A percentile compares a stretch with the other conserved stretches of the same genome.
phyloP scores from a whole-genome alignment of 1,284 basidiomycete genomes.

The Sporisorium iseilematis-ciliati region DNA sequence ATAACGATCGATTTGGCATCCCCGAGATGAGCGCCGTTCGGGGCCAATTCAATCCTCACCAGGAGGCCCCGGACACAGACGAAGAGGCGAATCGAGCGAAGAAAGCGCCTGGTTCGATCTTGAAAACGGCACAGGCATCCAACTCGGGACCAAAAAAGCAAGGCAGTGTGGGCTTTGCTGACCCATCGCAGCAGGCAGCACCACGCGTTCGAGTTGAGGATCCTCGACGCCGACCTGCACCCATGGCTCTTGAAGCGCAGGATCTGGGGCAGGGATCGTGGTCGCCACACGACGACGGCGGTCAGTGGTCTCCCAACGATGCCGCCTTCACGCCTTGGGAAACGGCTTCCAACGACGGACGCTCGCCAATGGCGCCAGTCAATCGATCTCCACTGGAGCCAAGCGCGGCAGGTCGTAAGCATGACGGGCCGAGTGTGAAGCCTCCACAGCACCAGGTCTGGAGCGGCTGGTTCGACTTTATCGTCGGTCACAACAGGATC shows the following conservation, averaged over 20 bases:
- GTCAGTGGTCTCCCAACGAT: conserved; percentile 14
- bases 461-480: conserved; percentile 20
- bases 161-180: not conserved
- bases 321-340: not conserved
- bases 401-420: not conserved
- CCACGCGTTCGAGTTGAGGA: conserved; percentile 14
- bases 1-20: conserved; percentile 28
- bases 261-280: not conserved
- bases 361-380: conserved; percentile 3
- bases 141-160: not conserved
- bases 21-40: conserved; percentile 42
- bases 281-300: conserved; percentile 14
- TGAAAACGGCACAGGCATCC: not conserved
- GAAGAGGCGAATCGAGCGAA: conserved; percentile 9
- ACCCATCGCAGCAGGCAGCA: not conserved
- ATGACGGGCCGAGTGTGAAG: not conserved
- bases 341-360: conserved; percentile 1
- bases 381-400: conserved; percentile 15
- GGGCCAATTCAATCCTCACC: conserved; percentile 34
- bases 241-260: not conserved
- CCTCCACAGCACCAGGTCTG: conserved; percentile 10
- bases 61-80: conserved; percentile 20
- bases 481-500: conserved; percentile 15
- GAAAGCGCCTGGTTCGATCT: conserved; percentile 5
- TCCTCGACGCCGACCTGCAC: conserved; percentile 25